A percentile compares a stretch with the other conserved stretches of the same genome.
Conservation (phyloP, 2,329 filamentous ascomycete genomes). For the Cytospora piceicola region DNA sequence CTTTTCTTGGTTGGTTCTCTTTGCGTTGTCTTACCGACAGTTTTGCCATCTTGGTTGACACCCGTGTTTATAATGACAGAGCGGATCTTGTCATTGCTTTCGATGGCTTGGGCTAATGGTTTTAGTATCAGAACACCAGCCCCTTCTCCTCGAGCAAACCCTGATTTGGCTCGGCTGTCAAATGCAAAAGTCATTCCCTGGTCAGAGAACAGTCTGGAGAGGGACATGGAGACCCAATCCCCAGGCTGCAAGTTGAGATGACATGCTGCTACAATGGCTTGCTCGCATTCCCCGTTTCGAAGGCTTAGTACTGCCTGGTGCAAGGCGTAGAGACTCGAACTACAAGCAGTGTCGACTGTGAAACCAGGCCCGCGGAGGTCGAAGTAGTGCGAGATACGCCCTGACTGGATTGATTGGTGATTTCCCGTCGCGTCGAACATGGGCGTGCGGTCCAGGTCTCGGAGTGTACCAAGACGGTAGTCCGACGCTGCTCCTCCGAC, state of each 20-base stretch:
- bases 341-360: constrained; percentile 41
- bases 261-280: constrained; percentile 31
- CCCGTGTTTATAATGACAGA: constrained; percentile 41
- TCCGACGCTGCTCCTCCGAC: constrained; percentile 37
- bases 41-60: constrained; percentile 46
- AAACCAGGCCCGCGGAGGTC: constrained; percentile 39
- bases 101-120: constrained; percentile 42
- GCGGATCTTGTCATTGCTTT: constrained; percentile 37
- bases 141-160: constrained; percentile 45
- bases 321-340: constrained; percentile 32
- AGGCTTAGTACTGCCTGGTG: constrained; percentile 40
- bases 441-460: constrained; percentile 31
- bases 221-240: constrained; percentile 29
- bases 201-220: constrained; percentile 34
- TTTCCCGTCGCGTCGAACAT: constrained; percentile 32
- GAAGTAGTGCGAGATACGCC: constrained; percentile 37
- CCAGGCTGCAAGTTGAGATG: constrained; percentile 27
- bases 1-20: background rate
- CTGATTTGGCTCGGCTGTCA: constrained; percentile 40
- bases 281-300: constrained; percentile 36
- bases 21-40: constrained; percentile 34
- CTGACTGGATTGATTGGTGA: constrained; percentile 32
- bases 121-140: constrained; percentile 43
- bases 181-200: constrained; percentile 35
- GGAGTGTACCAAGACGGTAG: constrained; percentile 29